Conservation (phyloP, 768 basidiomycete genomes). For the Lactarius akahatsu region DNA sequence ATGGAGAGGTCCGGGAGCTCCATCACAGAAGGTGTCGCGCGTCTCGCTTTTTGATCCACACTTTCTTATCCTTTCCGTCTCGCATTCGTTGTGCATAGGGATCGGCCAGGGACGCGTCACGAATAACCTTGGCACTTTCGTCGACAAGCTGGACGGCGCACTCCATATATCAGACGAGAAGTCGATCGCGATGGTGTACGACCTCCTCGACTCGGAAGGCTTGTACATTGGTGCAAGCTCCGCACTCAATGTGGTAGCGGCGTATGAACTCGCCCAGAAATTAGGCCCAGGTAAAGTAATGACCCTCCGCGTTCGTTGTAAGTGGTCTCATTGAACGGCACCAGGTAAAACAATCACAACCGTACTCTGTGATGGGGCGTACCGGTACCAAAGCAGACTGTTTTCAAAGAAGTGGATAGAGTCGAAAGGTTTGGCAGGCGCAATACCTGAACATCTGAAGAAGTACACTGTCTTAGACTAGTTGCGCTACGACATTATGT, state of each 20-base stretch:
- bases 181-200: constrained; percentile 91
- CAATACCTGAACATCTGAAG: constrained; percentile 79
- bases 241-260: constrained; percentile 93
- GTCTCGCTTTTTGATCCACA: neutral
- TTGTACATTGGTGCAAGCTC: constrained; percentile 93
- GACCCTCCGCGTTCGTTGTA: neutral
- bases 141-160: constrained; percentile 77
- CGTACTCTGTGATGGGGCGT: constrained; percentile 92
- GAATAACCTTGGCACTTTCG: constrained; percentile 80
- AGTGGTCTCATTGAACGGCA: neutral
- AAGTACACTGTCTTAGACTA: constrained; percentile 88
- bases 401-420: constrained; percentile 94
- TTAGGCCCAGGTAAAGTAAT: constrained; percentile 69
- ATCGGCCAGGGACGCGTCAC: constrained; percentile 98
- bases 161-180: constrained; percentile 86
- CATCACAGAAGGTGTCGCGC: constrained; percentile 77
- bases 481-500: neutral
- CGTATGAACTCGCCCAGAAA: constrained; percentile 80
- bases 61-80: neutral
- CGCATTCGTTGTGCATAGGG: constrained; percentile 45
- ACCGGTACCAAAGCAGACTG: constrained; percentile 93
- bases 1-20: constrained; percentile 79
- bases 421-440: constrained; percentile 69
- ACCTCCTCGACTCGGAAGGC: constrained; percentile 88
- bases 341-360: constrained; percentile 84